Conservation (phyloP, 768 basidiomycete species). For the Naematelia aurantialba region DNA sequence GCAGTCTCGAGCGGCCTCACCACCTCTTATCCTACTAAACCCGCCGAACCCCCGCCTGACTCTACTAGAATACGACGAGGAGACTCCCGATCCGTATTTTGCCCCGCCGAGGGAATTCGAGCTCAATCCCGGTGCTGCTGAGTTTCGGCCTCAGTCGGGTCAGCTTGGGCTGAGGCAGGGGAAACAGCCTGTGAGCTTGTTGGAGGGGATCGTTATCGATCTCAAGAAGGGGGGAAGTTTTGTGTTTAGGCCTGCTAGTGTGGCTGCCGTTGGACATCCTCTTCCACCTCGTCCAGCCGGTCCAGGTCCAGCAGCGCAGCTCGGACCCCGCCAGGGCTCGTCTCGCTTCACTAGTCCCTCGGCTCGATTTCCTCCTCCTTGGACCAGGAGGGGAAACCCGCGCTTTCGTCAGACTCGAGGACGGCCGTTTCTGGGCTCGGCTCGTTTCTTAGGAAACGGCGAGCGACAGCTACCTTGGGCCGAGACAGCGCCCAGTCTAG, state of each 20-base stretch:
- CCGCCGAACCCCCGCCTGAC: not conserved
- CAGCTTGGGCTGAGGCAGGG: too few species aligned
- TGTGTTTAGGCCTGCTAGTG: not conserved
- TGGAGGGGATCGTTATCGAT: not conserved
- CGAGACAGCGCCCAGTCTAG: too few species aligned
- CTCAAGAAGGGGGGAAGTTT: not conserved
- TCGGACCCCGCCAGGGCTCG: too few species aligned
- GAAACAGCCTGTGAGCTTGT: not conserved
- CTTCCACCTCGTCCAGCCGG: too few species aligned
- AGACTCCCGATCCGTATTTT: not conserved
- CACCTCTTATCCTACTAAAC: not conserved
- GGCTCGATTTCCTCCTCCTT: too few species aligned
- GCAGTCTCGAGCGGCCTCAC: not conserved
- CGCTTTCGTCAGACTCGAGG: too few species aligned
- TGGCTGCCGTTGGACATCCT: not conserved
- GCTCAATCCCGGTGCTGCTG: not conserved
- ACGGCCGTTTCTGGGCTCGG: too few species aligned
- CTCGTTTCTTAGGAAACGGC: too few species aligned
- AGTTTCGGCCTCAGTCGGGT: not conserved
- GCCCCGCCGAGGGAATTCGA: not conserved
- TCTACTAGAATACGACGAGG: not conserved
- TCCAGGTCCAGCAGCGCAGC: too few species aligned
- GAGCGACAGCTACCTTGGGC: too few species aligned
- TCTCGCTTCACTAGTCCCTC: too few species aligned
- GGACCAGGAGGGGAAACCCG: too few species aligned